Evolutionary conservation across 345 rosid genomes (phyloP).

Genomic region (Litchi chinensis): DNA sequence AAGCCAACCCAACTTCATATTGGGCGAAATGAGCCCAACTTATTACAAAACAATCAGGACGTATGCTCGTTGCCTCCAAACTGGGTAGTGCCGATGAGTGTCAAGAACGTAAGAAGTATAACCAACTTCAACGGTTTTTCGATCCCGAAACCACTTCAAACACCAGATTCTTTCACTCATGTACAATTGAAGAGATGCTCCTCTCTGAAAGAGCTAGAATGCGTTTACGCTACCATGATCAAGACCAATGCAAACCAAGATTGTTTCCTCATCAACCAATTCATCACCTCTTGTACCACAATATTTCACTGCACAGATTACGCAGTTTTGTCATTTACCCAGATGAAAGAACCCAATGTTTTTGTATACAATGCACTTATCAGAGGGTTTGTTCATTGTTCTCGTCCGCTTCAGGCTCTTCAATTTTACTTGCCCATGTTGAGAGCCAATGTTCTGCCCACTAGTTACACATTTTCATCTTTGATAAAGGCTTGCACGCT

Average conservation of each 20-base stretch:
- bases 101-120: neutral
- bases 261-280: conserved; percentile 62
- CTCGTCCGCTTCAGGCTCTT: conserved; percentile 46
- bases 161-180: neutral
- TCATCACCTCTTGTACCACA: conserved; percentile 51
- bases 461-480: conserved; percentile 69
- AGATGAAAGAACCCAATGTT: conserved; percentile 54
- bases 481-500: conserved; percentile 59
- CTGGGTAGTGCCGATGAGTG: neutral
- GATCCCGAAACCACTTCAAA: neutral
- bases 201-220: conserved; percentile 41
- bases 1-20: too few species aligned
- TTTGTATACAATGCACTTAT: conserved; percentile 75
- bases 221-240: conserved; percentile 57
- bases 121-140: neutral
- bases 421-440: conserved; percentile 45
- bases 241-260: conserved; percentile 59
- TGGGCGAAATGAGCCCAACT: too few species aligned
- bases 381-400: conserved; percentile 45
- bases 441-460: conserved; percentile 52
- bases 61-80: neutral
- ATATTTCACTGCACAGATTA: conserved; percentile 34
- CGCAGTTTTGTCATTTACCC: conserved; percentile 49
- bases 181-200: conserved; percentile 36
- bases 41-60: neutral